Evolutionary conservation across 2,329 filamentous ascomycete genomes (phyloP).

Genomic region (Plectosphaerella plurivora): DNA sequence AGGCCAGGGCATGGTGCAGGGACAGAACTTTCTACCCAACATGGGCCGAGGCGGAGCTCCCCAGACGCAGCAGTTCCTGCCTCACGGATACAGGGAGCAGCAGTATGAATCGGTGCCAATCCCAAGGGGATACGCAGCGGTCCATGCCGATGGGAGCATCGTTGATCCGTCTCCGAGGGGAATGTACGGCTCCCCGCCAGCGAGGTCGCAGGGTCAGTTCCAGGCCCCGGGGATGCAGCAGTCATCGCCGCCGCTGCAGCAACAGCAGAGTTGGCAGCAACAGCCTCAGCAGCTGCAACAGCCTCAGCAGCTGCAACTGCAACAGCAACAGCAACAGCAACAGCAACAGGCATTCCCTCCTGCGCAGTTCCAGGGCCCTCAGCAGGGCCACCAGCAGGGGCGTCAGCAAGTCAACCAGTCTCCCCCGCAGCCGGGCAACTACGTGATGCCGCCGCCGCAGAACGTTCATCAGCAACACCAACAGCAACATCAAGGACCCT

Average conservation of each 20-base stretch:
- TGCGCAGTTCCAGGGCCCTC: neutral
- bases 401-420: too few relatives aligned
- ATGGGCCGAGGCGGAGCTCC: neutral
- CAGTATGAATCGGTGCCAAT: slow-evolving; percentile 32
- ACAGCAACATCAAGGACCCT: slow-evolving; percentile 6
- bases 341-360: slow-evolving; percentile 3
- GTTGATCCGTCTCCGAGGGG: slow-evolving; percentile 18
- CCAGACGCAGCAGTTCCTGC: neutral
- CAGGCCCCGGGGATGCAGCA: neutral
- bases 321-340: slow-evolving; percentile 4
- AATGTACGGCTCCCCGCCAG: neutral
- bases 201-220: neutral
- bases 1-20: slow-evolving; percentile 1
- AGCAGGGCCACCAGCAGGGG: neutral
- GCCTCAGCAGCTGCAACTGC: slow-evolving; percentile 5
- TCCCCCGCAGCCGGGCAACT: too few relatives aligned
- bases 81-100: slow-evolving; percentile 20
- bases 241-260: slow-evolving; percentile 5
- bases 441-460: neutral
- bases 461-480: slow-evolving; percentile 1
- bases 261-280: neutral
- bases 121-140: slow-evolving; percentile 27
- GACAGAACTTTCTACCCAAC: neutral
- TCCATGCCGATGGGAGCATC: slow-evolving; percentile 28
- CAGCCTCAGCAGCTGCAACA: slow-evolving; percentile 6